phyloP scores from a whole-genome alignment of 495 filamentous ascomycete species.

The Daldinia caldariorum region DNA sequence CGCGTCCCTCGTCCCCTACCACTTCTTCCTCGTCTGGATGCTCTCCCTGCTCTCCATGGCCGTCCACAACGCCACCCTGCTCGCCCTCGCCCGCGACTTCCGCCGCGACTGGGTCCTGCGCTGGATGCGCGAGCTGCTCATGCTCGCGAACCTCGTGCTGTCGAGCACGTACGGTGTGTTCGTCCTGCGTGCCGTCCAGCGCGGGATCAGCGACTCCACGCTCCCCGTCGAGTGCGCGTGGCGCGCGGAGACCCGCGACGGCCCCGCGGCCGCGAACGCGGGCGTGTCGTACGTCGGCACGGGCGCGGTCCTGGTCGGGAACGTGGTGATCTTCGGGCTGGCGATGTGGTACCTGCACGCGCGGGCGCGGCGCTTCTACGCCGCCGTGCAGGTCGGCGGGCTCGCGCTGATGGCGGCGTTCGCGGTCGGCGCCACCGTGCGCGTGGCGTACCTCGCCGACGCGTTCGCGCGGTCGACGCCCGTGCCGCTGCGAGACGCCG shows the following conservation, averaged over 20 bases:
- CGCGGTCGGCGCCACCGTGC: slow-evolving; percentile 59
- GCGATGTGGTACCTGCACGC: slow-evolving; percentile 67
- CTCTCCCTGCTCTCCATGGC: slow-evolving; percentile 66
- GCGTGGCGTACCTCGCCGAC: slow-evolving; percentile 61
- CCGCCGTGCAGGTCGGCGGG: slow-evolving; percentile 56
- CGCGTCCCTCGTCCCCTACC: slow-evolving; percentile 63
- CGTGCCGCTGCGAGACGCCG: slow-evolving; percentile 54
- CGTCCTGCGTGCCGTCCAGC: slow-evolving; percentile 58
- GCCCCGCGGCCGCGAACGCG: slow-evolving; percentile 38
- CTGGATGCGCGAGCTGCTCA: slow-evolving; percentile 67
- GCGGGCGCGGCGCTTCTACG: slow-evolving; percentile 57
- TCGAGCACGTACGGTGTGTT: slow-evolving; percentile 60
- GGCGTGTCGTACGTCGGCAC: slow-evolving; percentile 61
- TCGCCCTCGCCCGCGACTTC: slow-evolving; percentile 67
- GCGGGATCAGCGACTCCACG: slow-evolving; percentile 55
- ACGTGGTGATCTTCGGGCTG: slow-evolving; percentile 60
- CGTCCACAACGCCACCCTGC: slow-evolving; percentile 64
- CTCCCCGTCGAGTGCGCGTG: slow-evolving; percentile 66
- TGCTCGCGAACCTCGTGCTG: slow-evolving; percentile 66
- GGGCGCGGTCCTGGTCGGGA: slow-evolving; percentile 61
- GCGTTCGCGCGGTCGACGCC: slow-evolving; percentile 59
- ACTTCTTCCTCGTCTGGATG: slow-evolving; percentile 72
- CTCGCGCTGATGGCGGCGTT: slow-evolving; percentile 60
- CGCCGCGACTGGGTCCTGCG: slow-evolving; percentile 68
- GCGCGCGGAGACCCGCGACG: slow-evolving; percentile 35